phyloP scores from a whole-genome alignment of 2,329 filamentous ascomycete genomes.

The Monilinia fructigena region DNA sequence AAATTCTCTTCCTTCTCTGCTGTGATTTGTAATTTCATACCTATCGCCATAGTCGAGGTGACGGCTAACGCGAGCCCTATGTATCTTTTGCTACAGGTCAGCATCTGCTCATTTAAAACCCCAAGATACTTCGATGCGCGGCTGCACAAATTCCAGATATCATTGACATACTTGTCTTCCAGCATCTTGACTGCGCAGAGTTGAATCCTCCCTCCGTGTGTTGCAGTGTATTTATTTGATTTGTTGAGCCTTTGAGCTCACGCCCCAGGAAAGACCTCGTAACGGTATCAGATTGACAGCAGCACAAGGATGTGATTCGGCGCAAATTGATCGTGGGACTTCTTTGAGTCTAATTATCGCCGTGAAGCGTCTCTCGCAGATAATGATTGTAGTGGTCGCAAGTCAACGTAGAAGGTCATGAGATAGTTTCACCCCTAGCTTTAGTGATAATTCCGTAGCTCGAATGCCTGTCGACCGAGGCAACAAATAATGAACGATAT shows the following conservation, averaged over 20 bases:
- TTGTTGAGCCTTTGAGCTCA: slow-evolving; percentile 31
- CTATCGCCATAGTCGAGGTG: slow-evolving; percentile 72
- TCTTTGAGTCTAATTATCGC: not conserved
- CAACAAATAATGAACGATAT: slow-evolving; percentile 15
- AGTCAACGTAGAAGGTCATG: slow-evolving; percentile 27
- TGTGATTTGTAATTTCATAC: slow-evolving; percentile 47
- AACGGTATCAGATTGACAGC: slow-evolving; percentile 9
- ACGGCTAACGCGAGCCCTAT: slow-evolving; percentile 75
- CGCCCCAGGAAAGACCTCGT: not conserved
- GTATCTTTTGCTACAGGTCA: slow-evolving; percentile 54
- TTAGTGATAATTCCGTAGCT: slow-evolving; percentile 13
- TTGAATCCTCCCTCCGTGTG: slow-evolving; percentile 29
- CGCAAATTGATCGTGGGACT: slow-evolving; percentile 18
- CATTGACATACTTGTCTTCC: slow-evolving; percentile 47
- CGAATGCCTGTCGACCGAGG: slow-evolving; percentile 21
- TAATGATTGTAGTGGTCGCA: slow-evolving; percentile 29
- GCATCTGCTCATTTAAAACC: slow-evolving; percentile 26
- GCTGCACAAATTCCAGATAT: not conserved
- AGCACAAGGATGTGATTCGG: slow-evolving; percentile 19
- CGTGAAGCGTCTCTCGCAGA: slow-evolving; percentile 18
- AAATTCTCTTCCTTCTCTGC: not conserved
- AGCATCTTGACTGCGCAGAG: slow-evolving; percentile 40
- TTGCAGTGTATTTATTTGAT: slow-evolving; percentile 28
- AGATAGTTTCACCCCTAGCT: slow-evolving; percentile 32
- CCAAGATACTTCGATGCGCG: not conserved